Base-by-base conservation (phyloP, 805 yeast genomes). In the Kodamaea restingae region DNA sequence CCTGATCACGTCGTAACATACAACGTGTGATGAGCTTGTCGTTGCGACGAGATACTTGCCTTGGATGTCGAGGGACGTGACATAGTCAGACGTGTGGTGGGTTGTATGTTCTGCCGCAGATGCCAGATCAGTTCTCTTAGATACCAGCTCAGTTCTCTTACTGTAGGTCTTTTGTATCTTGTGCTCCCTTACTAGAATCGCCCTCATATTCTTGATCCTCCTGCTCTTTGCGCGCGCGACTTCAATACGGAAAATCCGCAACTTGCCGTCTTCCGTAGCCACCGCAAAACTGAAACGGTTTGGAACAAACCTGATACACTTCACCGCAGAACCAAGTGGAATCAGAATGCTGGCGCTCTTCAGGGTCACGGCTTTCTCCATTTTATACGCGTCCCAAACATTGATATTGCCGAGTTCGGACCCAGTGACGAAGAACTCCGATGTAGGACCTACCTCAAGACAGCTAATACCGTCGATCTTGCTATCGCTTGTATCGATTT, bases 331-430 rank as follows among this genome's bases (percentile, higher is more conserved):
- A 0, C 73, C 73, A 34, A 81, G 58, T 29, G 74, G 70, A 1
- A 74, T 54, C 1, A 75, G 62, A 6, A 76, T 46, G 7, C 67
- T 57, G 0, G 87, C 71, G 3, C 42, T 51, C 43, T 71, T 63
- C 21, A 75, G 73, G 7, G 74, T 63, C 3, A 80, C 75, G 29
- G 82, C 84, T 39, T 73, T 74, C 38, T 81, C 87, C 26, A 90
- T 61, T 42, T 79, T 76, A 7, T 63, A 51, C 1, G 81, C 60
- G 52, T 87, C 95, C 97, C 97, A 93, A 0, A 91, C 59, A 46
- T 78, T 82, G 28, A 93, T 51, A 1, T 64, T 54, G 0, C 97
- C 96, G 20, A 74, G 73, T 35, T 80, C 84, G 6, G 93, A 86
- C 2, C 88, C 95, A 2, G 93, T 80, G 2, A 88, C 63, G 46